Conservation (phyloP, 1,139 yeast species). For the Suhomyces terraborum region DNA sequence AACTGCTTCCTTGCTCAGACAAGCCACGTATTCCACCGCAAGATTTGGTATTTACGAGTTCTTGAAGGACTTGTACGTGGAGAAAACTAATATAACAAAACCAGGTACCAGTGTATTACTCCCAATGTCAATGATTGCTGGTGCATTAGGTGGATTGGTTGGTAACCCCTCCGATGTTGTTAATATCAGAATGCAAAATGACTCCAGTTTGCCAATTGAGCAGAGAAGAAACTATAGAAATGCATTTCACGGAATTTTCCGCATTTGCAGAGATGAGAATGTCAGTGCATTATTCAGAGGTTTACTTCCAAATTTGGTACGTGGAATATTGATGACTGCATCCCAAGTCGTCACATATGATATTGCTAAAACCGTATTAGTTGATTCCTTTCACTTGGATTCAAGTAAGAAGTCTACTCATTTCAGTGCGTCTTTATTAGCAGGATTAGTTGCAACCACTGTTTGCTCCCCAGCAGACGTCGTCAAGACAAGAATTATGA, state of each 20-base stretch:
- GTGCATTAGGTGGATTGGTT: conserved; percentile 79
- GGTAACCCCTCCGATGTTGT: conserved; percentile 91
- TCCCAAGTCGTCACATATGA: conserved; percentile 91
- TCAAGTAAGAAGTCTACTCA: conserved; percentile 70
- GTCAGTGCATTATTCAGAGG: conserved; percentile 68
- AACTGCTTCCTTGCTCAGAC: conserved; percentile 79
- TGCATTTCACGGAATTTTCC: conserved; percentile 72
- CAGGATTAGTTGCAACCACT: conserved; percentile 87
- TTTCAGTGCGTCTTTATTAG: conserved; percentile 72
- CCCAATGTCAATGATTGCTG: conserved; percentile 82
- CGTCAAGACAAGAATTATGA: conserved; percentile 86
- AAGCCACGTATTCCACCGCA: conserved; percentile 85
- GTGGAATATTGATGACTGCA: conserved; percentile 89
- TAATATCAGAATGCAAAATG: conserved; percentile 91
- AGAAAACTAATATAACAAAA: conserved; percentile 34
- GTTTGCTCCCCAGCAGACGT: conserved; percentile 93
- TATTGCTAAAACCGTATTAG: conserved; percentile 64
- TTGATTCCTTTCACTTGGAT: conserved; percentile 52
- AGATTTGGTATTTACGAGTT: conserved; percentile 83
- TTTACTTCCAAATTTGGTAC: conserved; percentile 69
- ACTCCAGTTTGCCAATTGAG: conserved; percentile 63
- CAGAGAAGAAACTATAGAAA: conserved; percentile 75
- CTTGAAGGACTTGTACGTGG: conserved; percentile 58
- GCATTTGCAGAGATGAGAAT: conserved; percentile 66
- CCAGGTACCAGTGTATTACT: conserved; percentile 50